Conservation (phyloP, 2,329 filamentous ascomycete species). For the Zelopaecilomyces penicillatus region DNA sequence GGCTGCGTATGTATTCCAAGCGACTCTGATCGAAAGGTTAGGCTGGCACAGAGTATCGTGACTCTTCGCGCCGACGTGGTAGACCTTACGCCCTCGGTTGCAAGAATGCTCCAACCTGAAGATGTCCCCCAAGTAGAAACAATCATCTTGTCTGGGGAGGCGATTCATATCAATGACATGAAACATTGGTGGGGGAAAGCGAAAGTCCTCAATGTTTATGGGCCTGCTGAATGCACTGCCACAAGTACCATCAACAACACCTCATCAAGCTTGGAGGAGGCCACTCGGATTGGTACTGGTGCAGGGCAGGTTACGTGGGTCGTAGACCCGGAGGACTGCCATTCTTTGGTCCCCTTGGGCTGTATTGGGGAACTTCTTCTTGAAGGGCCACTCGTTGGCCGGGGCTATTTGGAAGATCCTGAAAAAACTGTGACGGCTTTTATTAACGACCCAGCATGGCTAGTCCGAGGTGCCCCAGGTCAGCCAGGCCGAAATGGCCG, state of each 20-base stretch:
- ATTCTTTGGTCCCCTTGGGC: slow-evolving; percentile 13
- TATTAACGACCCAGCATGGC: slow-evolving; percentile 37
- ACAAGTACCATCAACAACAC: slow-evolving; percentile 3
- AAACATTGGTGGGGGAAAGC: slow-evolving; percentile 6
- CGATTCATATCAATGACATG: slow-evolving; percentile 3
- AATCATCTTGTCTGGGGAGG: slow-evolving; percentile 11
- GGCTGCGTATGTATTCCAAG: slow-evolving; percentile 46
- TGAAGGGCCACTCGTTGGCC: slow-evolving; percentile 16
- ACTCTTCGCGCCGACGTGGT: slow-evolving; percentile 18
- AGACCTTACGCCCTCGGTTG: slow-evolving; percentile 10
- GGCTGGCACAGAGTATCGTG: slow-evolving; percentile 34
- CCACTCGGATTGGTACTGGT: neutral
- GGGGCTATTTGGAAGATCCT: slow-evolving; percentile 16
- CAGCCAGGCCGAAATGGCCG: slow-evolving; percentile 15
- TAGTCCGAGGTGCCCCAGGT: neutral
- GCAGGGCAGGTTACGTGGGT: slow-evolving; percentile 12
- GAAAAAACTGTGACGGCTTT: slow-evolving; percentile 13
- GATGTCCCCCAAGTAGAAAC: slow-evolving; percentile 8
- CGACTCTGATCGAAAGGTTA: slow-evolving; percentile 41
- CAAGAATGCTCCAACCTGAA: slow-evolving; percentile 6
- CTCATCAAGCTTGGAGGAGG: neutral
- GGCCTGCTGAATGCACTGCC: slow-evolving; percentile 12
- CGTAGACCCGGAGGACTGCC: slow-evolving; percentile 10
- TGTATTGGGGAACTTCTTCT: slow-evolving; percentile 19
- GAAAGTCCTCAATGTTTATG: slow-evolving; percentile 13